Conservation (phyloP, 768 basidiomycete species). For the Naganishia vishniacii region DNA sequence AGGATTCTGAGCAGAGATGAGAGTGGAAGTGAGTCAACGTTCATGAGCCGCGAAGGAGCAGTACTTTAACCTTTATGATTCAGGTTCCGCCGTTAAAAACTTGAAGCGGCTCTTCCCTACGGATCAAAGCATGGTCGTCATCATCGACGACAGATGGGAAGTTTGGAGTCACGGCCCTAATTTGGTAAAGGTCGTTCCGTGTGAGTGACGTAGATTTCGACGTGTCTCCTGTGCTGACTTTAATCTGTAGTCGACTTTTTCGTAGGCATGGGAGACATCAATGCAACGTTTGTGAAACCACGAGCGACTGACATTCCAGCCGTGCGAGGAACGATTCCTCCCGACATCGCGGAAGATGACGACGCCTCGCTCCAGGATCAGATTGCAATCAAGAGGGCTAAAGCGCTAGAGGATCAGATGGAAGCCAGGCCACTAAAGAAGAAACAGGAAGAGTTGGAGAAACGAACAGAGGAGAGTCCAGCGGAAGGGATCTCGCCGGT, state of each 20-base stretch:
- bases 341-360: slow-evolving; percentile 48
- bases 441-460: slow-evolving; percentile 61
- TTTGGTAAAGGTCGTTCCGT: slow-evolving; percentile 91
- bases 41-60: too few species aligned
- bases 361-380: slow-evolving; percentile 51
- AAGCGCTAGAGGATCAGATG: slow-evolving; percentile 74
- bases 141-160: slow-evolving; percentile 96
- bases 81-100: slow-evolving; percentile 67
- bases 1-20: slow-evolving; percentile 89
- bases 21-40: slow-evolving; percentile 86
- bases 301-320: slow-evolving; percentile 54
- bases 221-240: not conserved
- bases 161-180: slow-evolving; percentile 99
- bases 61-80: too few species aligned
- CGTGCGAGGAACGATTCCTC: slow-evolving; percentile 51
- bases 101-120: slow-evolving; percentile 88
- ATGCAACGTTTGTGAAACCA: slow-evolving; percentile 77
- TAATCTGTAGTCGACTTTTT: slow-evolving; percentile 83
- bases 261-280: slow-evolving; percentile 96
- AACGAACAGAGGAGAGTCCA: slow-evolving; percentile 25
- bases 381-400: slow-evolving; percentile 64
- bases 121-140: slow-evolving; percentile 97
- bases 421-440: slow-evolving; percentile 81
- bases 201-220: slow-evolving; percentile 53
- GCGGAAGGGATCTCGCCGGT: slow-evolving; percentile 44